phyloP scores from a whole-genome alignment of 2,329 filamentous ascomycete species.

The Domatiomyces catenatus region DNA sequence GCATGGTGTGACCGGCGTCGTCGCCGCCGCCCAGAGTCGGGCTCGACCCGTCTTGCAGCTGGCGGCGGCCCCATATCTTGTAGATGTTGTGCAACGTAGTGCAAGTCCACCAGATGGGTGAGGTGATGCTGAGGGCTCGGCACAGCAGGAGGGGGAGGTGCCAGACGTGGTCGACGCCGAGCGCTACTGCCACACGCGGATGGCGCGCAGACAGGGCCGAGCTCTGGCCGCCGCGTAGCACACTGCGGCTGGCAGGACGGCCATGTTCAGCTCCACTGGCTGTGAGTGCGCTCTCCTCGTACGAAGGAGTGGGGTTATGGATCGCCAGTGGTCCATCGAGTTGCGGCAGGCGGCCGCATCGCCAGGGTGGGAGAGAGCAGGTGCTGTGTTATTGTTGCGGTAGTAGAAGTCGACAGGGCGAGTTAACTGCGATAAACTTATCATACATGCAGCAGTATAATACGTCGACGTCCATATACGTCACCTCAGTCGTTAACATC shows the following conservation, averaged over 20 bases:
- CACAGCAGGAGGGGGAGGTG: constrained; percentile 58
- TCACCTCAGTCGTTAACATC: background rate
- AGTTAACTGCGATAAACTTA: too few species aligned
- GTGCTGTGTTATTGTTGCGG: too few species aligned
- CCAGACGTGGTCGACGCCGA: constrained; percentile 58
- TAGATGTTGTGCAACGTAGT: constrained; percentile 41
- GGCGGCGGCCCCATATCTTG: constrained; percentile 10
- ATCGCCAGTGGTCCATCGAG: background rate
- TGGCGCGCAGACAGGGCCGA: constrained; percentile 35
- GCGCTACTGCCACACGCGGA: constrained; percentile 61
- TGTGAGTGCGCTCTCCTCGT: constrained; percentile 1
- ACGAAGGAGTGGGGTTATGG: constrained; percentile 6
- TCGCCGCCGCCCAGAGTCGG: constrained; percentile 26
- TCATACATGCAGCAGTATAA: too few species aligned
- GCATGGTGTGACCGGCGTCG: constrained; percentile 9
- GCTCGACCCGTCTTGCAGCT: constrained; percentile 26
- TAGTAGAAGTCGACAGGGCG: too few species aligned
- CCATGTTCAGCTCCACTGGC: background rate
- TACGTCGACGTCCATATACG: too few species aligned
- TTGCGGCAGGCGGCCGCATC: constrained; percentile 1
- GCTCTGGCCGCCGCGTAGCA: background rate
- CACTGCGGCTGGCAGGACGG: background rate
- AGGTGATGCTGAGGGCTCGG: constrained; percentile 55
- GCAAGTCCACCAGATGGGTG: constrained; percentile 56
- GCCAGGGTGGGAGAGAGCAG: background rate